Conservation (phyloP, 371 early-diverging fungal genomes). For the Mortierella sp. region DNA sequence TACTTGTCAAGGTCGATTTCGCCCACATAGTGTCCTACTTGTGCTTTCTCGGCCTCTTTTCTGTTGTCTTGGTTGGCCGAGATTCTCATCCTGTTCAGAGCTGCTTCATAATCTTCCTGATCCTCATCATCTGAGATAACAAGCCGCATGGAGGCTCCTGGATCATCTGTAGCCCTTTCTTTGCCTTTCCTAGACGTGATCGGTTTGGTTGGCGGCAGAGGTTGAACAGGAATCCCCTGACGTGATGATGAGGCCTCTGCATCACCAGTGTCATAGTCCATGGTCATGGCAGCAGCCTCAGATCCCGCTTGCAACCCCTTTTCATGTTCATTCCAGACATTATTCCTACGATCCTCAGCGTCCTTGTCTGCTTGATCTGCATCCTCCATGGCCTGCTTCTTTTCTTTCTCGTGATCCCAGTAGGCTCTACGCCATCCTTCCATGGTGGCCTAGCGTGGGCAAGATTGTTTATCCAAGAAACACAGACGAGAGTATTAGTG, state of each 20-base stretch:
- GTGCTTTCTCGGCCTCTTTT: not conserved
- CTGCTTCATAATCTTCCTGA: constrained; percentile 21
- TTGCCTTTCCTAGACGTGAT: constrained; percentile 31
- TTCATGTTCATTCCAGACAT: constrained; percentile 25
- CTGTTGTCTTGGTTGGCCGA: constrained; percentile 23
- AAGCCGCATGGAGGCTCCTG: constrained; percentile 31
- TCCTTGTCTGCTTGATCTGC: constrained; percentile 12
- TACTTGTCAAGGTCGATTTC: constrained; percentile 24
- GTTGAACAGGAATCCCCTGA: not conserved
- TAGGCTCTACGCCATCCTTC: constrained; percentile 37
- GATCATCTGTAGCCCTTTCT: constrained; percentile 15
- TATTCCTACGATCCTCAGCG: constrained; percentile 9
- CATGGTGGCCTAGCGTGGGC: constrained; percentile 32
- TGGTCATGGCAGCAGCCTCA: not conserved
- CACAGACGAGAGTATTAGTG: too few species aligned
- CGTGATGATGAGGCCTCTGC: constrained; percentile 3
- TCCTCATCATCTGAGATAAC: constrained; percentile 36
- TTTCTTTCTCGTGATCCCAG: constrained; percentile 18
- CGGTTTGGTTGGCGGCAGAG: constrained; percentile 3
- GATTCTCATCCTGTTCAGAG: constrained; percentile 30
- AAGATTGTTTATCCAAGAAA: too few species aligned
- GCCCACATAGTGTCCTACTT: not conserved
- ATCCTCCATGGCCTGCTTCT: constrained; percentile 6
- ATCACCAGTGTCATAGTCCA: not conserved
- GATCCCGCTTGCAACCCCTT: constrained; percentile 3